Percentiles rank a stretch among this genome's conserved stretches.
phyloP scores from a whole-genome alignment of 1,139 yeast genomes.

The Martiniozyma asiatica region DNA sequence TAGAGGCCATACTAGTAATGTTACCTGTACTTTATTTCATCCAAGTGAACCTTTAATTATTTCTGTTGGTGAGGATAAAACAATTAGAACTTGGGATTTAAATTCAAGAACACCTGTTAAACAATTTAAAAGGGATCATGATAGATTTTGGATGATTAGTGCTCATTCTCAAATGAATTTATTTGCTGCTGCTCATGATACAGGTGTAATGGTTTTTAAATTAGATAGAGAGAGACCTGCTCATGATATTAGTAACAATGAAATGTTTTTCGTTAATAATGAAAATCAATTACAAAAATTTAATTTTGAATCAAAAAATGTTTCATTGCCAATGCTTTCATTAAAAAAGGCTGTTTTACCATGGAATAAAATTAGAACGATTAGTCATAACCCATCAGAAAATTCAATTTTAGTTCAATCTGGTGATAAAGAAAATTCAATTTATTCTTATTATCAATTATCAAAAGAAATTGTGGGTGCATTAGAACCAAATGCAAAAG shows the following conservation, averaged over 20 bases:
- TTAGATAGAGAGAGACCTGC: conserved; percentile 98
- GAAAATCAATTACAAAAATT: conserved; percentile 80
- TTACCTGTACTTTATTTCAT: conserved; percentile 81
- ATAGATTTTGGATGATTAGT: conserved; percentile 88
- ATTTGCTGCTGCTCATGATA: conserved; percentile 94
- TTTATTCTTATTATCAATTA: conserved; percentile 63
- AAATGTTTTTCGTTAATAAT: conserved; percentile 62
- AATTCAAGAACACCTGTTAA: conserved; percentile 89
- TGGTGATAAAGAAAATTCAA: conserved; percentile 50
- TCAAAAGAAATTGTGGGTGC: conserved; percentile 91
- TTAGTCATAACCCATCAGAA: conserved; percentile 89
- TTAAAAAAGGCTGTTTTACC: conserved; percentile 75
- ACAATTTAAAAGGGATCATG: conserved; percentile 88
- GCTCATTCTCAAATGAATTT: conserved; percentile 84
- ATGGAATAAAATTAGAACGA: conserved; percentile 75
- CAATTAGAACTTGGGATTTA: conserved; percentile 96
- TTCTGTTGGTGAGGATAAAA: conserved; percentile 92
- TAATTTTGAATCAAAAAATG: conserved; percentile 45
- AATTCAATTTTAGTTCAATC: conserved; percentile 75
- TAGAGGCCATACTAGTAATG: conserved; percentile 93
- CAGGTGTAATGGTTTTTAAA: conserved; percentile 97
- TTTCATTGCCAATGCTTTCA: conserved; percentile 70
- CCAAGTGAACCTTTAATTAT: conserved; percentile 87
- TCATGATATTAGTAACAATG: conserved; percentile 44
- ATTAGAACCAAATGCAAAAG: conserved; percentile 69